These are phyloP conservation scores for Xerocomus amazonicus DNA, from an alignment of 1,284 basidiomycete genomes.

Conservation along the genomic window DNA sequence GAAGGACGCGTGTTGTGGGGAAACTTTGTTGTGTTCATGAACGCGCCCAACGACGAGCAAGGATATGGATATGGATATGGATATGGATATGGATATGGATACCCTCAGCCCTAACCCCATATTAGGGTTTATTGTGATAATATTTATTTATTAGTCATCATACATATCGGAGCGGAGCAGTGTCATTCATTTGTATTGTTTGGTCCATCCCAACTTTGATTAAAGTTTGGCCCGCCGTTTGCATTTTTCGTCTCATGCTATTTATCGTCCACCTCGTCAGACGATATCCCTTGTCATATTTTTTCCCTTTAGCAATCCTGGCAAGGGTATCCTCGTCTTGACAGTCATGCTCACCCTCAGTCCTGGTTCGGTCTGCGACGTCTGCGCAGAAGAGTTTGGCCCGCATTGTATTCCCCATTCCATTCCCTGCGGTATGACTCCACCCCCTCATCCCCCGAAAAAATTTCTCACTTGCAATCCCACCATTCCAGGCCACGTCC, in stretches of 20 bases:
- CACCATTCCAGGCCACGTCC: conserved; percentile 58
- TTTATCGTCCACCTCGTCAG: conserved; percentile 35
- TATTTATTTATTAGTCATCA: too few relatives aligned
- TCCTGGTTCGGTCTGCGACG: conserved; percentile 77
- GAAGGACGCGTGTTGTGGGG: conserved; percentile 28
- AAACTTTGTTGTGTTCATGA: conserved; percentile 10
- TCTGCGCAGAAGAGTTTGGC: conserved; percentile 79
- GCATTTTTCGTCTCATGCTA: conserved; percentile 32
- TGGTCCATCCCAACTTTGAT: conserved; percentile 28
- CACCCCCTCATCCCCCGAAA: conserved; percentile 6
- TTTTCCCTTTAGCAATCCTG: conserved; percentile 33
- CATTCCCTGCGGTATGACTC: conserved; percentile 65
- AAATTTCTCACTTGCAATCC: conserved; percentile 12
- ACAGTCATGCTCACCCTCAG: conserved; percentile 69
- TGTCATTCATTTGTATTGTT: conserved; percentile 25
- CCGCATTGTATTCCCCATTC: conserved; percentile 68
- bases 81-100: neutral
- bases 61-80: neutral
- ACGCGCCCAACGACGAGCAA: too few relatives aligned
- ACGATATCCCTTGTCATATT: conserved; percentile 32
- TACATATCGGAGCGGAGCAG: neutral
- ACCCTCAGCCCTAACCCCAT: conserved; percentile 32
- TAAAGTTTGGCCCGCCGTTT: conserved; percentile 20
- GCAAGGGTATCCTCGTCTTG: conserved; percentile 36
- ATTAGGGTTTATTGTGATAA: conserved; percentile 6